These are phyloP conservation scores for Sarocladiaceae sp. DNA, from an alignment of 2,329 filamentous ascomycete genomes.

Conservation along the genomic window DNA sequence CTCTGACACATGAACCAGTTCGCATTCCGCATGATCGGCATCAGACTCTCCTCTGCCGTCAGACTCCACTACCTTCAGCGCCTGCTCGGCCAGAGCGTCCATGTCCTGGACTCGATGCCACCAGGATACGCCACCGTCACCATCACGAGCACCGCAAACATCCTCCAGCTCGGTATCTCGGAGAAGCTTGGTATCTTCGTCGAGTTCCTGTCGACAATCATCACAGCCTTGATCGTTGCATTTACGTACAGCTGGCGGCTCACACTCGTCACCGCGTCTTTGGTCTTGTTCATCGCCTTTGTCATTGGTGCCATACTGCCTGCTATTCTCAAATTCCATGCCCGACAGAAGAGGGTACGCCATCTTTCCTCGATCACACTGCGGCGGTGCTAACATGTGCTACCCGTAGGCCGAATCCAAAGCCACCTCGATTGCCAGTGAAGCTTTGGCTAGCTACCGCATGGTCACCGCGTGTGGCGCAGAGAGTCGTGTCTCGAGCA, in stretches of 20 bases:
- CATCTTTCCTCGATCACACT: background rate
- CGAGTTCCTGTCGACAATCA: slow-evolving; percentile 47
- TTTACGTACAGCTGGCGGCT: slow-evolving; percentile 53
- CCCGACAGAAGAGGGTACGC: slow-evolving; percentile 33
- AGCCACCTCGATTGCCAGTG: slow-evolving; percentile 53
- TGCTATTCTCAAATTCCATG: slow-evolving; percentile 47
- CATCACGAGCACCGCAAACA: slow-evolving; percentile 58
- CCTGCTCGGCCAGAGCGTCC: slow-evolving; percentile 59
- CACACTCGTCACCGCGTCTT: slow-evolving; percentile 51
- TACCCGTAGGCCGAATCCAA: slow-evolving; percentile 49
- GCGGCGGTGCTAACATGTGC: slow-evolving; percentile 7
- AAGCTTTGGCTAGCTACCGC: slow-evolving; percentile 52
- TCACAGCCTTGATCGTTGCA: slow-evolving; percentile 47
- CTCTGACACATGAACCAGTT: slow-evolving; percentile 30
- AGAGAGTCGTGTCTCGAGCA: slow-evolving; percentile 44
- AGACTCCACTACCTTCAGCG: slow-evolving; percentile 58
- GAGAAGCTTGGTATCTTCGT: slow-evolving; percentile 56
- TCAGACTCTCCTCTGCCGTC: slow-evolving; percentile 54
- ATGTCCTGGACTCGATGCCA: slow-evolving; percentile 61
- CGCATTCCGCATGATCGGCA: slow-evolving; percentile 54
- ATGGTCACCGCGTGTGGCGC: slow-evolving; percentile 60
- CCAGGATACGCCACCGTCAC: slow-evolving; percentile 55
- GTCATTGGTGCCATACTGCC: slow-evolving; percentile 44
- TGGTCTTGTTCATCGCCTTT: slow-evolving; percentile 49
- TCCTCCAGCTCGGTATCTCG: slow-evolving; percentile 58